Evolutionary conservation across 2,329 filamentous ascomycete genomes (phyloP), one percentile per base, ranked within the genome.

Genomic region (Botrytis hyacinthi): DNA sequence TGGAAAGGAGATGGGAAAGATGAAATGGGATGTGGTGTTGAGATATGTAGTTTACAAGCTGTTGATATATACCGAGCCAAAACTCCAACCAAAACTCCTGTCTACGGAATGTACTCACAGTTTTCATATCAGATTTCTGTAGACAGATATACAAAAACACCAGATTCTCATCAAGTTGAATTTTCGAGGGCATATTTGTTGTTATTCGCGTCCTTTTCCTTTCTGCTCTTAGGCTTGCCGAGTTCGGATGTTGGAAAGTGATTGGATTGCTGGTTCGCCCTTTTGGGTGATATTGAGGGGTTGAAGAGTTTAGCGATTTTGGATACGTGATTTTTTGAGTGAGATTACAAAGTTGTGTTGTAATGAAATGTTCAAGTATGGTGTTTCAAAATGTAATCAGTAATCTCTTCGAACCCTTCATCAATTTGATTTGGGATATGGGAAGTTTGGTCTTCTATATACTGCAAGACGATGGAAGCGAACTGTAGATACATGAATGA

Each of bases 131-230:
- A 9, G 82, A 82, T 68, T 82, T 81, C 73, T 82, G 78, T 37
- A 84, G 77, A 75, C 83, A 85, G 44, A 82, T 78, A 76, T 83
- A 84, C 40, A 85, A 79, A 74, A 85, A 85, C 77, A 80, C 79
- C 42, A 84, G 77, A 73, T 81, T 83, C 70, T 82, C 81, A 63
- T 84, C 82, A 6, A 82, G 77, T 74, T 82, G 81, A 35, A 81
- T 80, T 73, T 82, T 83, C 26, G 81, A 81, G 68, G 82, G 80
- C 83, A 84, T 84, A 65, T 35, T 35, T 44, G 1, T 14, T 37
- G 46, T 4, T 37, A 40, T 12, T 22, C n/a, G 5, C 22, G 6
- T 20, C 26, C 35, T 32, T 18, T 20, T 14, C 4, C 16, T 40
- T 40, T 42, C 5, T 1, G 7, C 6, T 20, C 4, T n/a, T 37